These are phyloP conservation scores for Petunia secreta DNA, from an alignment of 257 asterid genomes.

Conservation along the genomic window DNA sequence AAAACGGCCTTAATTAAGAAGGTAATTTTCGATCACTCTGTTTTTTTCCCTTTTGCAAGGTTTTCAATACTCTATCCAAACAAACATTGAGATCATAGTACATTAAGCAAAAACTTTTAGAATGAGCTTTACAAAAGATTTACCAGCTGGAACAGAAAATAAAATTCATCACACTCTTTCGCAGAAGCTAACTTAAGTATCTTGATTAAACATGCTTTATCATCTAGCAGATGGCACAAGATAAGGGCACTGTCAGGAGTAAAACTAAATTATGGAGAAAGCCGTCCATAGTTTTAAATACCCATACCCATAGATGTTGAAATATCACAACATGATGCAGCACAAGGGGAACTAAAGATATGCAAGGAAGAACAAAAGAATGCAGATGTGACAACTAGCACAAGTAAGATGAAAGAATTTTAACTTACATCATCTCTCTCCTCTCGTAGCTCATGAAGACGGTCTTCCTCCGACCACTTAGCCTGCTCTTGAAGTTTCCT, in stretches of 20 bases:
- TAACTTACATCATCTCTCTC: constrained; percentile 76
- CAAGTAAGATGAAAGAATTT: constrained; percentile 14
- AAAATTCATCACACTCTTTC: neutral
- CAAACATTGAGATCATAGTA: no score
- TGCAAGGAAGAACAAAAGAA: constrained; percentile 5
- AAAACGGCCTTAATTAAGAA: no score
- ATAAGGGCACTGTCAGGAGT: neutral
- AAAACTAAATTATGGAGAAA: neutral
- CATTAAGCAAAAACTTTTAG: no score
- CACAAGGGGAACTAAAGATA: neutral
- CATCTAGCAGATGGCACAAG: neutral
- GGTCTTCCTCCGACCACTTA: constrained; percentile 90
- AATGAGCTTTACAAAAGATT: neutral
- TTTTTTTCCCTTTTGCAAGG: no score
- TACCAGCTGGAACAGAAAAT: neutral
- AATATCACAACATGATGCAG: neutral
- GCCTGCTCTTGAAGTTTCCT: constrained; percentile 92
- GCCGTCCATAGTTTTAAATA: no score
- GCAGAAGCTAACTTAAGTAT: neutral
- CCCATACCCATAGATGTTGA: neutral
- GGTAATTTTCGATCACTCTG: no score
- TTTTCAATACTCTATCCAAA: no score
- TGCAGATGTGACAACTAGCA: constrained; percentile 6
- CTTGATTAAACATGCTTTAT: neutral
- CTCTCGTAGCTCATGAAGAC: constrained; percentile 77